Evolutionary conservation across 768 basidiomycete genomes (phyloP).

Genomic region (Kwoniella newhampshirensis): DNA sequence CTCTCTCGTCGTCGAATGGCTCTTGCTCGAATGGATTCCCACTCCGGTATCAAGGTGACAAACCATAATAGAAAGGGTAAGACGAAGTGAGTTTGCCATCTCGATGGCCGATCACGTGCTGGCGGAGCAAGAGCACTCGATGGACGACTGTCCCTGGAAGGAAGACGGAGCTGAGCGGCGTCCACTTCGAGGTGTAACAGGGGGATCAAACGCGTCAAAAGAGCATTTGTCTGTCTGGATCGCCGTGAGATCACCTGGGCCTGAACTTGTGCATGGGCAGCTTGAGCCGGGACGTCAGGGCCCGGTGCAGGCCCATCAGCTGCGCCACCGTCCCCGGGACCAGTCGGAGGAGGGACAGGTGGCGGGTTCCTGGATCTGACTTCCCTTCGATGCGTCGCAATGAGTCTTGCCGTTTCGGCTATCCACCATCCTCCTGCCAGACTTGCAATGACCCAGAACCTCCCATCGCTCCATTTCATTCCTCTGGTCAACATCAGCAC

Average conservation of each 20-base stretch:
- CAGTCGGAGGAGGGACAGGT: not conserved
- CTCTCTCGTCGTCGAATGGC: conserved; percentile 37
- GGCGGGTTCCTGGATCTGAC: conserved; percentile 1
- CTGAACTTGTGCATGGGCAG: conserved; percentile 1
- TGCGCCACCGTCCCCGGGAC: not conserved
- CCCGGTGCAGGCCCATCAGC: not conserved
- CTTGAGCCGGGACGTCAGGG: not conserved
- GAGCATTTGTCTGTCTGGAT: not conserved
- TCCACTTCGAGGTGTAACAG: conserved; percentile 38
- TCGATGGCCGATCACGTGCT: conserved; percentile 12
- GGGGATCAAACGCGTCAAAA: conserved; percentile 12
- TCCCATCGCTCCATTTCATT: conserved; percentile 37
- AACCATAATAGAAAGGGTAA: conserved; percentile 43
- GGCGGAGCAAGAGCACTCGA: not conserved
- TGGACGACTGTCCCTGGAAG: conserved; percentile 6
- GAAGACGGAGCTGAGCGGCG: conserved; percentile 26
- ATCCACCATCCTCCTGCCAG: conserved; percentile 36
- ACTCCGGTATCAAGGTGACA: conserved; percentile 43
- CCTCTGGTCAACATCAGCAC: conserved; percentile 42
- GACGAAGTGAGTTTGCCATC: conserved; percentile 34
- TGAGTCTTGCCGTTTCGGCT: conserved; percentile 18
- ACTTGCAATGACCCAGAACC: conserved; percentile 36
- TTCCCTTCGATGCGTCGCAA: conserved; percentile 4
- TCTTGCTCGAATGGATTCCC: conserved; percentile 33
- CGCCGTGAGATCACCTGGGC: not conserved